Evolutionary conservation across 345 rosid species (phyloP).

Genomic region (Cardamine occulta): DNA sequence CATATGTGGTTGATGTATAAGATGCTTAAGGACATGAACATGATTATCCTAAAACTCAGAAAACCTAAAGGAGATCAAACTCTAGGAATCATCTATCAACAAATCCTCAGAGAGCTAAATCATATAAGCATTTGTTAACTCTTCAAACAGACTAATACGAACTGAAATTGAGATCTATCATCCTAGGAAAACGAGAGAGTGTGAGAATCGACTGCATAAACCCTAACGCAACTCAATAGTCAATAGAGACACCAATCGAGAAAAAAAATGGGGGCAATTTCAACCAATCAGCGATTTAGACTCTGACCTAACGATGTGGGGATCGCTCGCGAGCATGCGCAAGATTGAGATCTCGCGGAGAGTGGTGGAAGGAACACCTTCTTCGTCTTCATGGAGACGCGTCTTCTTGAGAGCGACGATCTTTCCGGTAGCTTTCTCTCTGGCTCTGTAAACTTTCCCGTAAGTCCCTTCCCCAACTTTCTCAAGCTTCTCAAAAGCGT

Average conservation of each 20-base stretch:
- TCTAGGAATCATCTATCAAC: not conserved
- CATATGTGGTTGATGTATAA: not conserved
- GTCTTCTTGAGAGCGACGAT: slow-evolving; percentile 98
- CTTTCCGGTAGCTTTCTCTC: slow-evolving; percentile 88
- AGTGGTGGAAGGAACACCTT: slow-evolving; percentile 98
- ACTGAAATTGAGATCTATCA: slow-evolving; percentile 21
- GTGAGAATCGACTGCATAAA: not conserved
- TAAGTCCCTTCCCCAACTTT: slow-evolving; percentile 99
- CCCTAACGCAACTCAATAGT: slow-evolving; percentile 4
- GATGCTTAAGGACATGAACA: not conserved
- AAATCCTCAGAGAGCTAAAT: slow-evolving; percentile 1
- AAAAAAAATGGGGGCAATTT: not conserved
- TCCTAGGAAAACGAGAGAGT: not conserved
- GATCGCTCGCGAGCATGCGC: slow-evolving; percentile 96
- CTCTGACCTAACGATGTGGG: slow-evolving; percentile 75
- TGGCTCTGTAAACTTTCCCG: slow-evolving; percentile 95
- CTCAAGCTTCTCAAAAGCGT: slow-evolving; percentile 94
- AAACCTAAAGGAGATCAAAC: slow-evolving; percentile 2
- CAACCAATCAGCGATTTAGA: not conserved
- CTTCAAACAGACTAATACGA: slow-evolving; percentile 1
- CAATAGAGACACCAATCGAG: not conserved
- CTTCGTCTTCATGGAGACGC: slow-evolving; percentile 96
- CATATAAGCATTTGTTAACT: not conserved
- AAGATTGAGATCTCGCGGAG: slow-evolving; percentile 98
- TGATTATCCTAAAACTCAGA: not conserved